Conservation (phyloP, 108 stramenopile genomes). For the Nitzschia inconspicua region DNA sequence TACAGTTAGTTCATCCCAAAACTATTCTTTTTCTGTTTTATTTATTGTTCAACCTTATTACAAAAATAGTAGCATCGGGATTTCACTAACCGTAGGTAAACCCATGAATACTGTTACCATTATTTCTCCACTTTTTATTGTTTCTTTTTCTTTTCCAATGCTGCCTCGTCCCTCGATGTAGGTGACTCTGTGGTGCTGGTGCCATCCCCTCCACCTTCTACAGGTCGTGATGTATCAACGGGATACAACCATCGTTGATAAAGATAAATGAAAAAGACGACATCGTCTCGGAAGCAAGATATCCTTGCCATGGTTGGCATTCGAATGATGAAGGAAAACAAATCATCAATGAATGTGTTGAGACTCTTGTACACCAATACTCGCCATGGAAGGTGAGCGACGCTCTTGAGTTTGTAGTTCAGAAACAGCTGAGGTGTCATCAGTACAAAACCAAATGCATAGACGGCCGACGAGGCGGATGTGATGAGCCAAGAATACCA, state of each 20-base stretch:
- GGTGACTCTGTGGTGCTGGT: too few relatives aligned
- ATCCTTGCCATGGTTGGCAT: constrained; percentile 97
- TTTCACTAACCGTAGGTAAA: too few relatives aligned
- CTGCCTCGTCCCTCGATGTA: neutral
- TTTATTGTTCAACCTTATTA: too few relatives aligned
- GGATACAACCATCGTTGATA: constrained; percentile 95
- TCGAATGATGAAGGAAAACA: constrained; percentile 94
- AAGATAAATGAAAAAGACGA: constrained; percentile 94
- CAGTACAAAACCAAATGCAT: constrained; percentile 81
- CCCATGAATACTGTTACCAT: too few relatives aligned
- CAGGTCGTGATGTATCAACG: constrained; percentile 73
- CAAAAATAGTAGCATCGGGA: too few relatives aligned
- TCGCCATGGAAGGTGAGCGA: constrained; percentile 88
- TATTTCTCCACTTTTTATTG: constrained; percentile 6
- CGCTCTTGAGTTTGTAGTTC: constrained; percentile 86
- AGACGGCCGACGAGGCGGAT: constrained; percentile 81
- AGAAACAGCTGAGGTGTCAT: constrained; percentile 92
- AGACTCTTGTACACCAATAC: constrained; percentile 88
- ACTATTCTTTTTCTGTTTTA: too few relatives aligned
- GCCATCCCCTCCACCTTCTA: constrained; percentile 57
- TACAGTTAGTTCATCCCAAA: too few relatives aligned
- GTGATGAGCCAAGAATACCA: constrained; percentile 93
- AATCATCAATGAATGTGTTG: constrained; percentile 95
- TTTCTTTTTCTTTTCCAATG: constrained; percentile 26
- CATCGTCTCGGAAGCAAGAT: constrained; percentile 93